phyloP scores from a whole-genome alignment of 495 filamentous ascomycete genomes.

The Xylaria sp. region DNA sequence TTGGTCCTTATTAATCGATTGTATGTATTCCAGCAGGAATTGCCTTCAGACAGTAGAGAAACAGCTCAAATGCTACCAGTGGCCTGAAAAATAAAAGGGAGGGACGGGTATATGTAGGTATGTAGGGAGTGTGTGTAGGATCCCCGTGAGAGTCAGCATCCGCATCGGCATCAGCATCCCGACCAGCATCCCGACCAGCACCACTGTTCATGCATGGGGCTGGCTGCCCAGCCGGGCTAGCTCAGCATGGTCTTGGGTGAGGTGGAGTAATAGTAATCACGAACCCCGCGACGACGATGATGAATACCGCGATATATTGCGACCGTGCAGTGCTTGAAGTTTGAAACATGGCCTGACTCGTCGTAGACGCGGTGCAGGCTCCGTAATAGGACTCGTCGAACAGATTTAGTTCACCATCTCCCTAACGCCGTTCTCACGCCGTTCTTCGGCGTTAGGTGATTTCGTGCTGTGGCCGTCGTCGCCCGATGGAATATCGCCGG shows the following conservation, averaged over 20 bases:
- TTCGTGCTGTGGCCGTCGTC: neutral
- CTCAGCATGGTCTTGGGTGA: neutral
- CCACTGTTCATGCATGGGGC: neutral
- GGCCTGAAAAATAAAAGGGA: neutral
- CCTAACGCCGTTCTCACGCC: neutral
- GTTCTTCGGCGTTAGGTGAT: conserved; percentile 1
- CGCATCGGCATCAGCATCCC: no score
- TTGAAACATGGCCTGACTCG: neutral
- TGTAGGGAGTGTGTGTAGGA: neutral
- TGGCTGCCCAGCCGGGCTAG: neutral
- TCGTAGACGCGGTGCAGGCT: neutral
- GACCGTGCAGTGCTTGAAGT: neutral
- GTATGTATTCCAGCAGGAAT: neutral
- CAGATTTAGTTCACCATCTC: neutral
- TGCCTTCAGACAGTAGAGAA: neutral
- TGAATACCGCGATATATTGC: neutral
- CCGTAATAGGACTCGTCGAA: neutral
- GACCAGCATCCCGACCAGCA: conserved; percentile 9
- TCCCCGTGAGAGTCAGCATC: conserved; percentile 6
- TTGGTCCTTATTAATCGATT: neutral
- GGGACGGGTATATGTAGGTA: neutral
- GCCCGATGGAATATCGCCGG: neutral
- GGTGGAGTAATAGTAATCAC: no score
- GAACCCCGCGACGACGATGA: conserved; percentile 13
- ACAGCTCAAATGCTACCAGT: neutral